Percentiles rank a stretch among this genome's conserved stretches.
phyloP scores from a whole-genome alignment of 2,329 filamentous ascomycete species.

The Verticillium albo-atrum region DNA sequence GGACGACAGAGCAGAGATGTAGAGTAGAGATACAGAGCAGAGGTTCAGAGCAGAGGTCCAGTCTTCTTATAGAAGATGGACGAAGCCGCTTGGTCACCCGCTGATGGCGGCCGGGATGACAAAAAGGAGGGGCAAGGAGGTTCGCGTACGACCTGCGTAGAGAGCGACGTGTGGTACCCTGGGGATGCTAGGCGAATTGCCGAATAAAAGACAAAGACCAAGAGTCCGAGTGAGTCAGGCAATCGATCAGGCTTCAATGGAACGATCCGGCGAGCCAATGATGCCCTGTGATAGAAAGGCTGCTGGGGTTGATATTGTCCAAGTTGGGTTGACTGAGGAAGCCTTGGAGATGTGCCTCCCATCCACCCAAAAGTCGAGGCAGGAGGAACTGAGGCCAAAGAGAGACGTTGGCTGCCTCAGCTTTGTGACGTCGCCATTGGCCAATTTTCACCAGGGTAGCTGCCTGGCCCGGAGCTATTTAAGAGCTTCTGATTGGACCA shows the following conservation, averaged over 20 bases:
- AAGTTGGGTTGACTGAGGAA: no score
- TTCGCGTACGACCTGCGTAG: background rate
- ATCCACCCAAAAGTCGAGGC: no score
- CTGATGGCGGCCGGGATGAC: background rate
- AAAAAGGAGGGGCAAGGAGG: background rate
- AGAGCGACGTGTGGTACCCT: background rate
- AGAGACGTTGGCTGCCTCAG: background rate
- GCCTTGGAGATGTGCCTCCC: no score
- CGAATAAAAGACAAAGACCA: background rate
- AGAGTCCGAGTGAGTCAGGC: background rate
- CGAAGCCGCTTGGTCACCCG: background rate
- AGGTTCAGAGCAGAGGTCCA: background rate
- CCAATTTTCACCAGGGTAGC: background rate
- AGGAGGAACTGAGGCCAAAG: background rate
- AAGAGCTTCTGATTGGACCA: background rate
- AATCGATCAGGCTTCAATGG: background rate
- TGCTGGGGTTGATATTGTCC: no score
- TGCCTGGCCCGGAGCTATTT: background rate
- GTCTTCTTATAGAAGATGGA: background rate
- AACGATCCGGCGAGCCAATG: background rate
- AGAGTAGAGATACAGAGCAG: no score
- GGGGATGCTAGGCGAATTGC: background rate
- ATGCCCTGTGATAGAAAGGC: no score
- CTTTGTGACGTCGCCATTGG: background rate
- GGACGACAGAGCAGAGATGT: background rate